Evolutionary conservation across 139 green algal species (phyloP), one percentile per base, ranked within the genome.

Genomic region (Chlorella sp.): DNA sequence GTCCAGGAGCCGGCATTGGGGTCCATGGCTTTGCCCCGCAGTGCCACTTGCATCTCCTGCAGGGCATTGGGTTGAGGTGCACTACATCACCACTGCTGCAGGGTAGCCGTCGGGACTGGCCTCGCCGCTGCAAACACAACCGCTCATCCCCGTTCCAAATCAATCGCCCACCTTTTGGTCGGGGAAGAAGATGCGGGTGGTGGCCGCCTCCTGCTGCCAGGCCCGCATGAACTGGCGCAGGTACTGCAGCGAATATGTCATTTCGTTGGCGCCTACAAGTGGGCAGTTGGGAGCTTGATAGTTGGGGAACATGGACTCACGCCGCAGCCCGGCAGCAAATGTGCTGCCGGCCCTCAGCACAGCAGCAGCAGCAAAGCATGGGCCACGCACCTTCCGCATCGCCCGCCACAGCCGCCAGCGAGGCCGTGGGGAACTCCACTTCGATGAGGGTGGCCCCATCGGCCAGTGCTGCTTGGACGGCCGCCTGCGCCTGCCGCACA

Each of bases 241-340:
- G 75, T 85, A 92, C 18, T 79, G n/a, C 34, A 88, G 74, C 23
- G 26, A 83, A 64, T 87, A 90, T 0, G 80, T 94, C 91, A 96
- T 96, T 75, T 96, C 93, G 69, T 93, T 95, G 32, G 89, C 84
- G 13, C 93, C 93, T 67, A 95, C 91, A n/a, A n/a, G n/a, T n/a
- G n/a, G n/a, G n/a, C n/a, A n/a, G n/a, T n/a, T n/a, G n/a, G n/a
- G n/a, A n/a, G n/a, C n/a, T n/a, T n/a, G n/a, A n/a, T n/a, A n/a
- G n/a, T n/a, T n/a, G n/a, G n/a, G n/a, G n/a, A n/a, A n/a, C n/a
- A n/a, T n/a, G n/a, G n/a, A n/a, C n/a, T n/a, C n/a, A n/a, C n/a
- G n/a, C n/a, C n/a, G n/a, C n/a, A n/a, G n/a, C n/a, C n/a, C n/a
- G n/a, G n/a, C n/a, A n/a, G n/a, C n/a, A n/a, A n/a, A n/a, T n/a